Conservation (phyloP, 2,329 filamentous ascomycete genomes). For the Aspergillus terreus region DNA sequence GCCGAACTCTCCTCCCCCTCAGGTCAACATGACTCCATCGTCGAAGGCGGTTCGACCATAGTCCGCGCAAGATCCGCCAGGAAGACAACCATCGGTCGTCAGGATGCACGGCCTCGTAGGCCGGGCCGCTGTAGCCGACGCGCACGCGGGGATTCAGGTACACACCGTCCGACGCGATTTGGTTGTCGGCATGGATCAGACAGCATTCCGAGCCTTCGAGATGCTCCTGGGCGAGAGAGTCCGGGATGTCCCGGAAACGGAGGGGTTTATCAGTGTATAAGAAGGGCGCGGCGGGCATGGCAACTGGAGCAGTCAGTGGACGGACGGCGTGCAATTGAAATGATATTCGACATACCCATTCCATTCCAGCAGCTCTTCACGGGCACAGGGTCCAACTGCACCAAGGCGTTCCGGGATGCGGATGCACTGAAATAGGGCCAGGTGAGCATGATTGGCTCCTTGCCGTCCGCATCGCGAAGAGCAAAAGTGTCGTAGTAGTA, state of each 20-base stretch:
- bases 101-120: conserved; percentile 47
- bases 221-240: conserved; percentile 53
- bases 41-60: conserved; percentile 2
- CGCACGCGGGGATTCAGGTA: conserved; percentile 67
- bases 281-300: conserved; percentile 1
- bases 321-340: background rate
- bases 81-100: background rate
- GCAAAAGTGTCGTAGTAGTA: conserved; percentile 73
- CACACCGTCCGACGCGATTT: conserved; percentile 49
- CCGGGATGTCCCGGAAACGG: conserved; percentile 49
- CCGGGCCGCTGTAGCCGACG: conserved; percentile 58
- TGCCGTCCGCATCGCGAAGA: conserved; percentile 63
- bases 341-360: conserved; percentile 42
- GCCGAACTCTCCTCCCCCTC: background rate
- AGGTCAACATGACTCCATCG: background rate
- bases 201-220: conserved; percentile 57
- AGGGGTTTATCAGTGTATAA: conserved; percentile 11
- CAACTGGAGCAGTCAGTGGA: background rate
- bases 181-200: conserved; percentile 67
- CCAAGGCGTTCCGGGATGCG: conserved; percentile 52
- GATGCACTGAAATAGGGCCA: conserved; percentile 54
- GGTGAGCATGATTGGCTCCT: conserved; percentile 59
- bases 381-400: conserved; percentile 51
- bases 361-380: conserved; percentile 66
- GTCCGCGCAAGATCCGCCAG: background rate